Evolutionary conservation across 2,329 filamentous ascomycete species (phyloP).

Genomic region (Microthyrium microscopicum): DNA sequence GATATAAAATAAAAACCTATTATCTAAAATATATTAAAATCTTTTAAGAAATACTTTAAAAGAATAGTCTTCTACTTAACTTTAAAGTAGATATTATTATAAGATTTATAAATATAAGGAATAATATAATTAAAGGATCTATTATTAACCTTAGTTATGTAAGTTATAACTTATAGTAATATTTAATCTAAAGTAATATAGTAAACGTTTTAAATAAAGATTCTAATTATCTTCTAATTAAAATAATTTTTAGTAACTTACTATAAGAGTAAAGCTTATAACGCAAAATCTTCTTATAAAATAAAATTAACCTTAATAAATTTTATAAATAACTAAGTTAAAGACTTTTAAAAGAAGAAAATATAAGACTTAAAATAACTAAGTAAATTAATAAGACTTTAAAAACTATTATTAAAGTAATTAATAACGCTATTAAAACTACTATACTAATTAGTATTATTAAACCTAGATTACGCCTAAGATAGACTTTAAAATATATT

Average conservation of each 20-base stretch:
- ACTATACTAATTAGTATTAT: slow-evolving; percentile 7
- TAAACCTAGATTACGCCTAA: slow-evolving; percentile 4
- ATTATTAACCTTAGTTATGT: too few species aligned
- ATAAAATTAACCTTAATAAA: slow-evolving; percentile 6
- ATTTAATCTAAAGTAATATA: too few species aligned
- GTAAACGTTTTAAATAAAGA: too few species aligned
- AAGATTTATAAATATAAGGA: too few species aligned
- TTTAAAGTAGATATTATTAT: too few species aligned
- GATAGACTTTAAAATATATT: slow-evolving; percentile 9
- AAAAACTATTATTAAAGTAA: slow-evolving; percentile 9
- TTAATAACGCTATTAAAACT: slow-evolving; percentile 8
- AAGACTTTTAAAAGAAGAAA: slow-evolving; percentile 8
- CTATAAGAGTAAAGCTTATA: slow-evolving; percentile 1
- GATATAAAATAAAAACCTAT: too few species aligned
- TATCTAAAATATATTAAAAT: too few species aligned
- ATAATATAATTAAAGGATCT: too few species aligned
- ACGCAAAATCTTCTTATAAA: slow-evolving; percentile 7
- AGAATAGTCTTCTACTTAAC: too few species aligned
- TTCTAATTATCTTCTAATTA: slow-evolving; percentile 13
- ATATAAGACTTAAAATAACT: slow-evolving; percentile 8
- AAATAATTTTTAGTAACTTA: slow-evolving; percentile 10
- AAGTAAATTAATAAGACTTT: slow-evolving; percentile 9
- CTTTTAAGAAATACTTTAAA: too few species aligned
- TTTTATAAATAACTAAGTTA: slow-evolving; percentile 6
- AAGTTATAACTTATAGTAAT: too few species aligned